Evolutionary conservation across 495 filamentous ascomycete species (phyloP).

Genomic region (Tirmania nivea): DNA sequence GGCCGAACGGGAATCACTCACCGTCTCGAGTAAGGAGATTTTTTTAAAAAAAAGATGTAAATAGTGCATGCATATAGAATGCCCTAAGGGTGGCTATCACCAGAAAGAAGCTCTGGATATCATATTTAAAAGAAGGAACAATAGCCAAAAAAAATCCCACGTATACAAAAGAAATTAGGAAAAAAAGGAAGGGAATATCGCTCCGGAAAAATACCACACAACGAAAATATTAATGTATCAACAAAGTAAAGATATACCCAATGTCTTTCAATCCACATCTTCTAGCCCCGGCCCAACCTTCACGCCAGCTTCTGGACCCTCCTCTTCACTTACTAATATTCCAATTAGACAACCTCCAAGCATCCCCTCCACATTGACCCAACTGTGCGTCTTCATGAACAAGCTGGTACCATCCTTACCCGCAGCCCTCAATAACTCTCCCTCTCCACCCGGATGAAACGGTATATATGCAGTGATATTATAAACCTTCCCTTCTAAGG

Average conservation of each 20-base stretch:
- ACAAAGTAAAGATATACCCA: background rate
- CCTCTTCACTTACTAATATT: slow-evolving; percentile 59
- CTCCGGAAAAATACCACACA: background rate
- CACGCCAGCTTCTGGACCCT: slow-evolving; percentile 19
- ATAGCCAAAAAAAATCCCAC: background rate
- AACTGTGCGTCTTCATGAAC: slow-evolving; percentile 85
- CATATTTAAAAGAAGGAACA: background rate
- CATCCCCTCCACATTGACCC: slow-evolving; percentile 97
- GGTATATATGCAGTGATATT: slow-evolving; percentile 77
- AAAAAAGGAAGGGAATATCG: background rate
- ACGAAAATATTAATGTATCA: background rate
- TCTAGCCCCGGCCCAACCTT: background rate
- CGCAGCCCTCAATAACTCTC: slow-evolving; percentile 59
- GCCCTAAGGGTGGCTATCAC: no score
- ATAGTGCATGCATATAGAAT: no score
- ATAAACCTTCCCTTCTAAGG: slow-evolving; percentile 68
- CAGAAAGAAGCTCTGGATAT: no score
- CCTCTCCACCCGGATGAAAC: slow-evolving; percentile 82
- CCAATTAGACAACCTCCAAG: slow-evolving; percentile 68
- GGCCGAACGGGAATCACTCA: no score
- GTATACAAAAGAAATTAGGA: background rate
- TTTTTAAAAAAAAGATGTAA: no score
- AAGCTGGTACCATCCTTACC: slow-evolving; percentile 56
- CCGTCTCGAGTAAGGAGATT: no score
- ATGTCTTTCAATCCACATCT: background rate